A percentile compares a stretch with the other conserved stretches of the same genome.
These are phyloP conservation scores for Penstemon davidsonii DNA, from an alignment of 257 asterid genomes.

Conservation along the genomic window DNA sequence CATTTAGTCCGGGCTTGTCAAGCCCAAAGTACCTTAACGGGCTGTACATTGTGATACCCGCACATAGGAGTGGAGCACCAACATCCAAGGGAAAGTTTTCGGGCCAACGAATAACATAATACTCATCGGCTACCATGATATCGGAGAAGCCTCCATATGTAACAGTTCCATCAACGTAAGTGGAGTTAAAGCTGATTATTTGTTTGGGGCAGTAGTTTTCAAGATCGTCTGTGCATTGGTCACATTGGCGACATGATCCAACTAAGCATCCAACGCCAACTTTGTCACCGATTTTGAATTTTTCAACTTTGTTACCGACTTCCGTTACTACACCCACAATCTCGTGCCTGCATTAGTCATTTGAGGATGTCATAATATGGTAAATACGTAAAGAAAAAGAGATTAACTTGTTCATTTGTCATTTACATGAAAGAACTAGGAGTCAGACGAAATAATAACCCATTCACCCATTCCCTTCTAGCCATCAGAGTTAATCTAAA, in stretches of 20 bases:
- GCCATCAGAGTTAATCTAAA: no score
- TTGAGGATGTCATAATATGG: no score
- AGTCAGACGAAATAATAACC: no score
- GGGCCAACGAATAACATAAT: constrained; percentile 53
- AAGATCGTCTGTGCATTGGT: constrained; percentile 37
- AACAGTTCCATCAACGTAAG: constrained; percentile 36
- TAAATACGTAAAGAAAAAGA: no score
- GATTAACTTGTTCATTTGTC: background rate
- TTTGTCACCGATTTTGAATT: constrained; percentile 43
- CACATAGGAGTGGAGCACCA: constrained; percentile 67
- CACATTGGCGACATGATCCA: constrained; percentile 47
- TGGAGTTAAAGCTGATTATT: constrained; percentile 36
- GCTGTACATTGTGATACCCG: constrained; percentile 61
- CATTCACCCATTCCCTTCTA: no score
- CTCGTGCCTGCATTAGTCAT: constrained; percentile 35
- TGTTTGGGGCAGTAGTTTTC: constrained; percentile 46
- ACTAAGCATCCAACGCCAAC: constrained; percentile 50
- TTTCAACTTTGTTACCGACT: constrained; percentile 43
- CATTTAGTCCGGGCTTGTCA: constrained; percentile 47
- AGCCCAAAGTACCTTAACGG: constrained; percentile 52
- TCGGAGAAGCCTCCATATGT: constrained; percentile 53
- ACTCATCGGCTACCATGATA: constrained; percentile 44
- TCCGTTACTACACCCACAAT: constrained; percentile 49
- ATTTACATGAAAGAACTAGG: no score
- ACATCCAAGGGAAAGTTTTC: constrained; percentile 50